These are phyloP conservation scores for Pinus taeda DNA, from an alignment of 75 land plant genomes.

Conservation along the genomic window DNA sequence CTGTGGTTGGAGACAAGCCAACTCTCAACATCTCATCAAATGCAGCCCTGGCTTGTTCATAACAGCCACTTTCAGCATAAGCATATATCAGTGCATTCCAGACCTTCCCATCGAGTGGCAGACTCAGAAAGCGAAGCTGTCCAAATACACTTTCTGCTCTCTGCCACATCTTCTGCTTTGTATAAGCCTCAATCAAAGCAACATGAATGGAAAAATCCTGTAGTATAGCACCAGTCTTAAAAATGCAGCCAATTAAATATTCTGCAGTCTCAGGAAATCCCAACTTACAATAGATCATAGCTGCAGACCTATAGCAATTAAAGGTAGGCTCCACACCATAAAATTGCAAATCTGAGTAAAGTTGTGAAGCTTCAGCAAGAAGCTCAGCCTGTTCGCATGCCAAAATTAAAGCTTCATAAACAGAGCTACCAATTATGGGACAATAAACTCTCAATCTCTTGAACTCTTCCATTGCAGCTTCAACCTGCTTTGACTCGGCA, in stretches of 20 bases:
- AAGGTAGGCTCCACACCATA: conserved; percentile 44
- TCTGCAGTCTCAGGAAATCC: conserved; percentile 69
- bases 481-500: conserved; percentile 38
- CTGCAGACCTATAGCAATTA: conserved; percentile 30
- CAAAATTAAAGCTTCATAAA: conserved; percentile 53
- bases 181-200: conserved; percentile 60
- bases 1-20: conserved; percentile 62
- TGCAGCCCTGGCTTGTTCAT: conserved; percentile 66
- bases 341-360: conserved; percentile 63
- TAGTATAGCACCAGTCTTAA: conserved; percentile 15
- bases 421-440: neutral
- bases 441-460: conserved; percentile 14
- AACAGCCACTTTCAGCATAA: conserved; percentile 73
- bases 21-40: conserved; percentile 66
- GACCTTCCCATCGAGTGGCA: conserved; percentile 42
- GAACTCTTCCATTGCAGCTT: conserved; percentile 65
- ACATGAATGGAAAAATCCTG: conserved; percentile 32
- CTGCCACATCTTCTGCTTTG: conserved; percentile 56
- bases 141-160: conserved; percentile 72
- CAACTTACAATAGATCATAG: conserved; percentile 44
- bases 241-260: conserved; percentile 32
- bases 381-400: conserved; percentile 48
- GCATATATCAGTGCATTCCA: conserved; percentile 81
- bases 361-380: conserved; percentile 46
- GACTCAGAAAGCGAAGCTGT: conserved; percentile 25